Conservation (phyloP, 345 rosid genomes). For the Eucalyptus coolabah region DNA sequence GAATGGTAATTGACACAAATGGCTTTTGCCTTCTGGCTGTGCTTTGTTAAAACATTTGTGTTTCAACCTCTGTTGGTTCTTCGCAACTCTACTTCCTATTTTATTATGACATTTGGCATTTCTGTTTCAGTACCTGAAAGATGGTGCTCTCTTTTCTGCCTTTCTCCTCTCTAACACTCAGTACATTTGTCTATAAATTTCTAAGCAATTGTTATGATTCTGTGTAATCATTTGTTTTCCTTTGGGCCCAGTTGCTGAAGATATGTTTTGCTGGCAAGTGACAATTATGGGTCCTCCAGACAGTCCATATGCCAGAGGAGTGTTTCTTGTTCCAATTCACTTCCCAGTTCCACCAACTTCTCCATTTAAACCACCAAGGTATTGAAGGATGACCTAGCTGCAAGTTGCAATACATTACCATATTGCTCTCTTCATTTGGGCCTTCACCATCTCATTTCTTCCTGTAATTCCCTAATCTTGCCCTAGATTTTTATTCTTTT, state of each 20-base stretch:
- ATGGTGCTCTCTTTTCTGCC: neutral
- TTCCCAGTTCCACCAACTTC: conserved; percentile 26
- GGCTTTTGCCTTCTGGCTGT: neutral
- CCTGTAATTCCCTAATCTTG: neutral
- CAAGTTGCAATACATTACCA: neutral
- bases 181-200: neutral
- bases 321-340: conserved; percentile 42
- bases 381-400: neutral
- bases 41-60: neutral
- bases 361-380: conserved; percentile 56
- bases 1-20: neutral
- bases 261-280: conserved; percentile 50
- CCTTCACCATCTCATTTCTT: neutral
- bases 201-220: neutral
- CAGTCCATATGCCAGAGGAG: conserved; percentile 21
- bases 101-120: neutral
- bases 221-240: neutral
- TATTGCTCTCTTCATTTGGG: neutral
- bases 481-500: neutral
- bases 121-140: neutral
- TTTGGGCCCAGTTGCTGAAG: conserved; percentile 41
- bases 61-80: neutral
- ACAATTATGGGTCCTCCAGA: conserved; percentile 29
- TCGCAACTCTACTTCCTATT: neutral
- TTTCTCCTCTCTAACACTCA: neutral